A percentile compares a stretch with the other conserved stretches of the same genome.
Evolutionary conservation across 2,329 filamentous ascomycete genomes (phyloP).

Genomic region (Metarhizium robertsii): DNA sequence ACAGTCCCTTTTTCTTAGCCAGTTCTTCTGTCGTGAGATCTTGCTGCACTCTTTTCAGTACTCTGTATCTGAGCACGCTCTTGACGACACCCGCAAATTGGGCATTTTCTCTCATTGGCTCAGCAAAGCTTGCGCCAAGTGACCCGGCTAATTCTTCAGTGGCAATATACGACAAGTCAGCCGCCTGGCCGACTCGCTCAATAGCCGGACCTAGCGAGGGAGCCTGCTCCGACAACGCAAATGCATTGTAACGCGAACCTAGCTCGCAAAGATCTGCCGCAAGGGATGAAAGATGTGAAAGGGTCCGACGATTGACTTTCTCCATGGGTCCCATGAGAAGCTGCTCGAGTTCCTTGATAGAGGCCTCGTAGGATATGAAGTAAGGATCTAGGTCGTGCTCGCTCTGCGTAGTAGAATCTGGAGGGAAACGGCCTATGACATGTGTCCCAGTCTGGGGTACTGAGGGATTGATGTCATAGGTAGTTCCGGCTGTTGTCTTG

Average conservation of each 20-base stretch:
- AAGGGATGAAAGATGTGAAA: conserved; percentile 75
- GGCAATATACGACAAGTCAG: conserved; percentile 91
- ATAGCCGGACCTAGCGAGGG: conserved; percentile 85
- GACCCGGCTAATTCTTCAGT: conserved; percentile 84
- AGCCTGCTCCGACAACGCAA: conserved; percentile 87
- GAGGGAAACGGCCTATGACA: conserved; percentile 71
- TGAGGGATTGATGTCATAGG: conserved; percentile 24
- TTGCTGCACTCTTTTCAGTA: conserved; percentile 91
- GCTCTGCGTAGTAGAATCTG: conserved; percentile 62
- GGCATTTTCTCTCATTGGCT: conserved; percentile 95
- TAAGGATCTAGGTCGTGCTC: conserved; percentile 94
- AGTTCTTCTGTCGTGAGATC: conserved; percentile 95
- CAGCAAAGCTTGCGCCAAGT: conserved; percentile 88
- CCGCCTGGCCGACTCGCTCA: conserved; percentile 87
- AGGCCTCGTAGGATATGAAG: conserved; percentile 86
- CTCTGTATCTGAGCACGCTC: conserved; percentile 76
- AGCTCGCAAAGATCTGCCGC: conserved; percentile 86
- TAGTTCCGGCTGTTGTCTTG: conserved; percentile 42
- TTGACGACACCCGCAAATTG: conserved; percentile 95
- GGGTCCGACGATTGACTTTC: conserved; percentile 83
- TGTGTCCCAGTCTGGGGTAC: conserved; percentile 39
- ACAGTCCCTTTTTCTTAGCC: conserved; percentile 69
- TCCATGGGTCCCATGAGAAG: conserved; percentile 90
- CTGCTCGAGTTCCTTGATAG: conserved; percentile 83
- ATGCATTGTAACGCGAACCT: conserved; percentile 92